Percentiles rank a stretch among this genome's conserved stretches.
Conservation (phyloP, 441 rosid species). For the Aquilaria agallochum region DNA sequence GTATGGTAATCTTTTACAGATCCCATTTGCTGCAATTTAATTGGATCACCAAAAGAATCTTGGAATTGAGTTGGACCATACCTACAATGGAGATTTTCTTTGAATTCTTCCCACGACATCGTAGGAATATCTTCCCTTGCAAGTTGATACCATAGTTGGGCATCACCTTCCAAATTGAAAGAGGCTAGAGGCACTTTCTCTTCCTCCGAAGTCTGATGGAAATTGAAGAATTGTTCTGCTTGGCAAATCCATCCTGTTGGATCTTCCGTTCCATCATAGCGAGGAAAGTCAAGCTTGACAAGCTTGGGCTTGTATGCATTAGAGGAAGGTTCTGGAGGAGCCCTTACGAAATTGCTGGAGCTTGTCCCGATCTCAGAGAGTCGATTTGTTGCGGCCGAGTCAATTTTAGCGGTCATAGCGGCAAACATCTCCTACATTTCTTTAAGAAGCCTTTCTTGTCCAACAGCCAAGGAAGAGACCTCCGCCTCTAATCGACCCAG, state of each 20-base stretch:
- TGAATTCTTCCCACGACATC: background rate
- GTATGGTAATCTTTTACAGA: background rate
- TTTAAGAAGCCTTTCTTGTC: background rate
- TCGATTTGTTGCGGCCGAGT: background rate
- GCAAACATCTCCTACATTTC: background rate
- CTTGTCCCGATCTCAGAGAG: background rate
- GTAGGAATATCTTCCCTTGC: background rate
- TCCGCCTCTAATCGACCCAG: background rate
- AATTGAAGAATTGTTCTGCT: background rate
- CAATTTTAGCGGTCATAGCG: background rate
- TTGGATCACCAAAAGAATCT: background rate
- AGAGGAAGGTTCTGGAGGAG: background rate
- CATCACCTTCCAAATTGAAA: background rate
- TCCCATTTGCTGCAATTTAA: background rate
- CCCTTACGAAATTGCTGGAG: background rate
- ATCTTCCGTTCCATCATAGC: slow-evolving; percentile 1
- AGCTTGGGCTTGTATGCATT: background rate
- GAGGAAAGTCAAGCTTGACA: background rate
- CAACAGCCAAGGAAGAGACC: background rate
- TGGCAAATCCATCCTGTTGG: background rate
- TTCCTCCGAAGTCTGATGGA: background rate
- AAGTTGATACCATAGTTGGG: background rate
- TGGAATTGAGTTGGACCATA: background rate
- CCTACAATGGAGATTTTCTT: background rate
- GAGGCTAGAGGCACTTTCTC: background rate